phyloP scores from a whole-genome alignment of 1,139 yeast genomes.

The Lodderomyces pseudojiufengensis region DNA sequence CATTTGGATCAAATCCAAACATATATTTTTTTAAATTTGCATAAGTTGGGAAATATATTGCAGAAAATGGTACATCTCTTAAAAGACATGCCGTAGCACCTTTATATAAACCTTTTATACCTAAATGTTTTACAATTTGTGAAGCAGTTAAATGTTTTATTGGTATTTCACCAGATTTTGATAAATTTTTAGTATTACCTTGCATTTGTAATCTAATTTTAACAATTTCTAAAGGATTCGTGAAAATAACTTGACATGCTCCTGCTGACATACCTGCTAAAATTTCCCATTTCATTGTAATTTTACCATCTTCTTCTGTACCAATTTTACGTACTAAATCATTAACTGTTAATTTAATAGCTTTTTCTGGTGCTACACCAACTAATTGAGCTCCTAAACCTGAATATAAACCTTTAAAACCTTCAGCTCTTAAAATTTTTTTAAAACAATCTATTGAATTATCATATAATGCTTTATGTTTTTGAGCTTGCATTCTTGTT shows the following conservation, averaged over 20 bases:
- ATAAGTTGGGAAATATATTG: conserved; percentile 95
- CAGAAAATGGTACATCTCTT: conserved; percentile 96
- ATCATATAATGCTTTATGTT: conserved; percentile 65
- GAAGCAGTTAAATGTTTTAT: conserved; percentile 56
- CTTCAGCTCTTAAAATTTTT: conserved; percentile 75
- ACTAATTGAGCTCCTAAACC: conserved; percentile 93
- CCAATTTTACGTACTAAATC: conserved; percentile 80
- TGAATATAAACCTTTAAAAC: conserved; percentile 83
- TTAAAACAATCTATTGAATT: conserved; percentile 84
- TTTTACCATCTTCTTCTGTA: conserved; percentile 48
- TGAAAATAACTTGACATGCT: conserved; percentile 92
- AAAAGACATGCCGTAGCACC: conserved; percentile 90
- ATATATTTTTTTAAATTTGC: conserved; percentile 84
- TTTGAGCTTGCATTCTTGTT: conserved; percentile 97
- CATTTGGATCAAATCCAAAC: conserved; percentile 77
- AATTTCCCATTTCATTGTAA: conserved; percentile 71
- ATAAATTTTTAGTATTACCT: conserved; percentile 56
- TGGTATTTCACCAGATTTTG: conserved; percentile 44
- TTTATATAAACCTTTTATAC: conserved; percentile 80
- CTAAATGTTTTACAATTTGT: conserved; percentile 73
- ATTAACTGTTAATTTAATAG: conserved; percentile 91
- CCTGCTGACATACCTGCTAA: conserved; percentile 93
- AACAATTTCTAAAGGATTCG: conserved; percentile 94
- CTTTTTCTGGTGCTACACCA: conserved; percentile 98
- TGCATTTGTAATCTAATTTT: conserved; percentile 94